Conservation (phyloP, 306 rosid genomes). For the Adenanthera pavonina region DNA sequence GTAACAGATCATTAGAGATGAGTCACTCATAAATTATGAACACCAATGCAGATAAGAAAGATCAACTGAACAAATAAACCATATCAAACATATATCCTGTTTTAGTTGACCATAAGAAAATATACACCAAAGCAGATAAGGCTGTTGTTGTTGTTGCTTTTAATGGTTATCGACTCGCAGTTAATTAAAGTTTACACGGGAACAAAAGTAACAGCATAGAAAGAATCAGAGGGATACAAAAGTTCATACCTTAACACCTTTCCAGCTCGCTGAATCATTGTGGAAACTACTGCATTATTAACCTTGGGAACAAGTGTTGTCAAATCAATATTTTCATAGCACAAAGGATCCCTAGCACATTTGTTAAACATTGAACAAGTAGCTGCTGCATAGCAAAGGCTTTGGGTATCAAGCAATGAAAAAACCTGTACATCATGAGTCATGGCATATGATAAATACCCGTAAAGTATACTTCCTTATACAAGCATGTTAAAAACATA, state of each 20-base stretch:
- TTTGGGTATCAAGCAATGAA: slow-evolving; percentile 92
- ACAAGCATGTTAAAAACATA: slow-evolving; percentile 23
- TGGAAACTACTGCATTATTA: slow-evolving; percentile 93
- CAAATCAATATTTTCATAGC: slow-evolving; percentile 88
- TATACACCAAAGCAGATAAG: background rate
- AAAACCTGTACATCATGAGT: slow-evolving; percentile 66
- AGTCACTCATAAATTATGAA: background rate
- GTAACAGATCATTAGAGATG: background rate
- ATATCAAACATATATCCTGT: slow-evolving; percentile 12
- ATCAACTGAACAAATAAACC: slow-evolving; percentile 29
- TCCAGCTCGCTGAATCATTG: slow-evolving; percentile 96
- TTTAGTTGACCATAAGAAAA: background rate
- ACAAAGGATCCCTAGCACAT: slow-evolving; percentile 90
- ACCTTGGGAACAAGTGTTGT: slow-evolving; percentile 83
- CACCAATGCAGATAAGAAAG: slow-evolving; percentile 23
- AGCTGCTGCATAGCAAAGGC: slow-evolving; percentile 86
- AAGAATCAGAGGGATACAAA: slow-evolving; percentile 9
- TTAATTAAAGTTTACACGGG: slow-evolving; percentile 13
- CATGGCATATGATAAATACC: slow-evolving; percentile 35
- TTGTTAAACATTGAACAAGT: slow-evolving; percentile 86
- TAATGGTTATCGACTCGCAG: slow-evolving; percentile 17
- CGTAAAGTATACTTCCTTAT: slow-evolving; percentile 27
- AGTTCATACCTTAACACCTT: slow-evolving; percentile 71
- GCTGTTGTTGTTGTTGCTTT: background rate
- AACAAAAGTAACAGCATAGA: slow-evolving; percentile 27